A percentile compares a stretch with the other conserved stretches of the same genome.
Conservation (phyloP, 345 rosid species). For the Citrus cavaleriei region DNA sequence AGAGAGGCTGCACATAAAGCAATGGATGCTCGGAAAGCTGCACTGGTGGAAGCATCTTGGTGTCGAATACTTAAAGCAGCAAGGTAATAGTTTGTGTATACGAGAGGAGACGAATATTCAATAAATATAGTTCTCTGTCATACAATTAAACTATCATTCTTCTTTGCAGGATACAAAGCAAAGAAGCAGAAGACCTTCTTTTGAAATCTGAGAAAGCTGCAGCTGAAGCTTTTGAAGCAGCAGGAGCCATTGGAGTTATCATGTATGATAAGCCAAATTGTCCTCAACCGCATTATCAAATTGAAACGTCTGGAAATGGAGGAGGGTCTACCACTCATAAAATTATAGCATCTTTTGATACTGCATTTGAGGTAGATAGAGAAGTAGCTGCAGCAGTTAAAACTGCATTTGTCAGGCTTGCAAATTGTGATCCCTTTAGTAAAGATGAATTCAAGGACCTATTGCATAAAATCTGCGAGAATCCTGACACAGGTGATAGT, state of each 20-base stretch:
- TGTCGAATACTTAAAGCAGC: slow-evolving; percentile 85
- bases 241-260: slow-evolving; percentile 78
- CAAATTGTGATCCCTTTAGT: slow-evolving; percentile 46
- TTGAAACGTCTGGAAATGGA: slow-evolving; percentile 46
- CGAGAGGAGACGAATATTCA: background rate
- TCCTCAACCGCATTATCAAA: slow-evolving; percentile 46
- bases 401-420: slow-evolving; percentile 67
- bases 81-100: slow-evolving; percentile 39
- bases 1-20: slow-evolving; percentile 82
- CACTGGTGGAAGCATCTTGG: slow-evolving; percentile 94
- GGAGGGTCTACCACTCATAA: slow-evolving; percentile 65
- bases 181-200: slow-evolving; percentile 67
- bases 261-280: slow-evolving; percentile 75
- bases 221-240: slow-evolving; percentile 83
- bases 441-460: slow-evolving; percentile 70
- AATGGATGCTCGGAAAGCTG: slow-evolving; percentile 89
- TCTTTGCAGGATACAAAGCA: slow-evolving; percentile 57
- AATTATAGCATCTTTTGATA: slow-evolving; percentile 80
- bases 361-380: slow-evolving; percentile 89
- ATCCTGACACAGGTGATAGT: slow-evolving; percentile 47
- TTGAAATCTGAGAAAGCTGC: slow-evolving; percentile 70
- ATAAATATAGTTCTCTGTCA: background rate
- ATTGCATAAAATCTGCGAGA: slow-evolving; percentile 68
- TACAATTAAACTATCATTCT: slow-evolving; percentile 1
- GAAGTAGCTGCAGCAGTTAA: slow-evolving; percentile 92